Conservation (phyloP, 768 basidiomycete genomes). For the Paxillus ammoniavirescens region DNA sequence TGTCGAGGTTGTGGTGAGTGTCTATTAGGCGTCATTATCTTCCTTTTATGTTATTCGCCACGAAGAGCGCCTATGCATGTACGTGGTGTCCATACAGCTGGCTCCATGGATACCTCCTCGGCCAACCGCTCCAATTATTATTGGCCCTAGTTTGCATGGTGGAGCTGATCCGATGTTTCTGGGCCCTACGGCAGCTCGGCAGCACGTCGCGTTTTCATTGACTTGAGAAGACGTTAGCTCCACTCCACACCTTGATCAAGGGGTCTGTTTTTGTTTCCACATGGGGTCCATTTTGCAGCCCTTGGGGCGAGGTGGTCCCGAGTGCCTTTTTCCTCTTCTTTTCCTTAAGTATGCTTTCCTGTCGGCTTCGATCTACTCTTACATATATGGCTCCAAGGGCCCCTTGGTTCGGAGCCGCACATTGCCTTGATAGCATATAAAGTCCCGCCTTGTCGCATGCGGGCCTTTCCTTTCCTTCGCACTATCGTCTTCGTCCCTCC, state of each 20-base stretch:
- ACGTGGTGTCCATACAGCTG: neutral
- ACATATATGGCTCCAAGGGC: conserved; percentile 11
- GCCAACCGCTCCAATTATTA: neutral
- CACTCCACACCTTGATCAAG: conserved; percentile 14
- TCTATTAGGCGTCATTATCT: neutral
- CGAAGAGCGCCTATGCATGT: too few species aligned
- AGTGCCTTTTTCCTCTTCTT: neutral
- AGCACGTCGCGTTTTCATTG: neutral
- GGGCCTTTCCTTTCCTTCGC: neutral
- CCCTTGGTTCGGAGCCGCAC: neutral
- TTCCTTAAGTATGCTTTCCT: neutral
- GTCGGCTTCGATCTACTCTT: neutral
- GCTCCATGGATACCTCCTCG: too few species aligned
- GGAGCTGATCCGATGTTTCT: neutral
- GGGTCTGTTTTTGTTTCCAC: neutral
- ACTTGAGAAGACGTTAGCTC: conserved; percentile 1
- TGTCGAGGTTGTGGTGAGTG: conserved; percentile 54
- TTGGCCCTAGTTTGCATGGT: neutral
- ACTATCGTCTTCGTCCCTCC: neutral
- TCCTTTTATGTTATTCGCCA: too few species aligned
- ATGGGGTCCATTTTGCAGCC: conserved; percentile 16
- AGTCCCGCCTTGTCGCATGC: neutral
- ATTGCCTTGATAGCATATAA: neutral
- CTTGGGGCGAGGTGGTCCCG: conserved; percentile 15
- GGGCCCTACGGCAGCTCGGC: neutral